Evolutionary conservation across 1,284 basidiomycete species (phyloP), one percentile per base, ranked within the genome.

Genomic region (Agaricales sp.): DNA sequence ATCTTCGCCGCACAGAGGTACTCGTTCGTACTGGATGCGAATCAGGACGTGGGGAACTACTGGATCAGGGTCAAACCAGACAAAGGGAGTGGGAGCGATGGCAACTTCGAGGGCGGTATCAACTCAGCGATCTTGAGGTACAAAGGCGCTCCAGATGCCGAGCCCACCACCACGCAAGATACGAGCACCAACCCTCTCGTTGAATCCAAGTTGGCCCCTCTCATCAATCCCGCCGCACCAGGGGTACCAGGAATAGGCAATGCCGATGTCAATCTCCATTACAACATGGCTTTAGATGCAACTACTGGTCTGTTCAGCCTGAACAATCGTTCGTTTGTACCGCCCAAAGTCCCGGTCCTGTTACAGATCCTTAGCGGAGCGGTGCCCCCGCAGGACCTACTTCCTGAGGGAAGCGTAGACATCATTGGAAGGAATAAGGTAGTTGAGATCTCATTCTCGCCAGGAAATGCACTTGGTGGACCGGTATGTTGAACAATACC

Each of bases 51-150:
- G 8, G 61, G 54, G 35, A 68, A 68, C 54, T 70, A 68, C 54
- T 69, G 44, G 44, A 45, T 45, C 21, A 4, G 44, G 8, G 44
- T 21, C 24, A 8, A 11, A 6, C 39, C 39, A 8, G 6, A 8
- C 8, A 6, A 8, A 6, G 39, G 21, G 6, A 6, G 21, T 43
- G 16, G 6, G 6, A 22, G 30, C 19, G 6, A 6, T 8, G 6
- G 6, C 21, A 57, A 59, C 20, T 68, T 72, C 52, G 57, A 50
- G 0, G 63, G 61, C 6, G 70, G 70, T 3, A 56, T 69, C 41
- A 77, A 76, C 55, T 63, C 66, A 14, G 80, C 77, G 1, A 75
- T 82, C 50, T 56, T 82, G 23, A 68, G 73, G n/a, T 82, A 82
- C 55, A 51, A 43, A 0, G 71, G 72, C 3, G 79, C 78, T 2